Conservation (phyloP, 345 rosid genomes). For the Hibiscus trionum region DNA sequence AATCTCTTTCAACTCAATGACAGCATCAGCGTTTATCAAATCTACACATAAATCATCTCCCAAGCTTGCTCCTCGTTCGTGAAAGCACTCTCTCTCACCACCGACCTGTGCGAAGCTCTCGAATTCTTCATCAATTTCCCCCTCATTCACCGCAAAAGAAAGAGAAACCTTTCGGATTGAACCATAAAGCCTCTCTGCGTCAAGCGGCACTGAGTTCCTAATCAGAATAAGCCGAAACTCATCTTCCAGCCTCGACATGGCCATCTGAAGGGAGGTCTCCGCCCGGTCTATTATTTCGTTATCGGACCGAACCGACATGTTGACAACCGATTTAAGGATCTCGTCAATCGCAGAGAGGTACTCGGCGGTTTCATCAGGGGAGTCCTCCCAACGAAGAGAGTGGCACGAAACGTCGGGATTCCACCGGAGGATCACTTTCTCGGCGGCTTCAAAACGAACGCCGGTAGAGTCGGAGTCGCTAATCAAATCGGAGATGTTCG, state of each 20-base stretch:
- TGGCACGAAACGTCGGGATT: conserved; percentile 45
- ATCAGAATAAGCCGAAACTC: conserved; percentile 73
- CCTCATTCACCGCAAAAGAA: conserved; percentile 47
- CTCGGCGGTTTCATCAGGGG: conserved; percentile 54
- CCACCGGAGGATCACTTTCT: conserved; percentile 54
- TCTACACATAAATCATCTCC: no score
- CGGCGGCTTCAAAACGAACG: conserved; percentile 55
- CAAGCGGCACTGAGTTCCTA: conserved; percentile 75
- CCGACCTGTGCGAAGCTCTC: conserved; percentile 62
- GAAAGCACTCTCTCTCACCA: conserved; percentile 48
- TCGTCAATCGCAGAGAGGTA: conserved; percentile 71
- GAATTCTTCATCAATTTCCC: conserved; percentile 58
- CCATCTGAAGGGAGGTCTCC: no score
- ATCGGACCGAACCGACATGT: conserved; percentile 36
- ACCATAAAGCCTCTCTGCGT: conserved; percentile 62
- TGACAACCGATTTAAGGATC: conserved; percentile 47
- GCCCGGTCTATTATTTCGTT: conserved; percentile 67
- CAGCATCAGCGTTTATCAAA: no score
- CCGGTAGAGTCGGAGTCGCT: conserved; percentile 23
- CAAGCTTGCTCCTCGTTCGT: conserved; percentile 52
- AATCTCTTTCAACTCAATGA: no score
- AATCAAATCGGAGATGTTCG: conserved; percentile 73
- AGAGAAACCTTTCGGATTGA: conserved; percentile 69
- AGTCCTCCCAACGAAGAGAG: conserved; percentile 50
- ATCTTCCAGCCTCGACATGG: conserved; percentile 74